Percentiles rank a stretch among this genome's conserved stretches.
phyloP scores from a whole-genome alignment of 345 rosid species.

The Brassica nigra region DNA sequence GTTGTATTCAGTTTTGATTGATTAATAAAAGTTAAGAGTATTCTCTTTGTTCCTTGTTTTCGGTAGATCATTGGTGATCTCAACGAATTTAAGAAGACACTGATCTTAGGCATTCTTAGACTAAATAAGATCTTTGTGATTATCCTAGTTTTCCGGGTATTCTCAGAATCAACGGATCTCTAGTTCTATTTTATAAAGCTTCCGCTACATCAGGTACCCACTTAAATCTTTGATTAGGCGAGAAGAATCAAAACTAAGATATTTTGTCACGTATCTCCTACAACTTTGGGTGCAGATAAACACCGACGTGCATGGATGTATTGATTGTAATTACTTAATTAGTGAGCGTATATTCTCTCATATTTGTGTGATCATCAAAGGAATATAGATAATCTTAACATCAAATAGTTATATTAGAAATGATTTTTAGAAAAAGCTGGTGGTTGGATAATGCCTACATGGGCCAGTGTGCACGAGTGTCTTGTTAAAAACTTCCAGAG shows the following conservation, averaged over 20 bases:
- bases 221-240: constrained; percentile 29
- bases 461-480: constrained; percentile 60
- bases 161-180: too few species aligned
- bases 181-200: too few species aligned
- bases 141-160: too few species aligned
- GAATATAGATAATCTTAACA: constrained; percentile 15
- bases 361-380: constrained; percentile 21
- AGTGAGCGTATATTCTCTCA: not conserved
- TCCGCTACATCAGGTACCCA: too few species aligned
- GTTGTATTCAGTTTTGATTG: too few species aligned
- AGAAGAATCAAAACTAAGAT: constrained; percentile 32
- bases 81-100: too few species aligned
- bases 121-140: too few species aligned
- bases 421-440: constrained; percentile 30
- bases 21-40: too few species aligned
- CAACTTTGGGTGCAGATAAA: constrained; percentile 21
- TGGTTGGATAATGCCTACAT: constrained; percentile 39
- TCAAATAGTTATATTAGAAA: constrained; percentile 11
- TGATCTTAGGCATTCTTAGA: too few species aligned
- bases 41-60: too few species aligned
- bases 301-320: constrained; percentile 25
- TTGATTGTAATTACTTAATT: constrained; percentile 10
- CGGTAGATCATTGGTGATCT: too few species aligned
- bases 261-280: not conserved
- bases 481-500: constrained; percentile 37